A percentile compares a stretch with the other conserved stretches of the same genome.
These are phyloP conservation scores for Candida anglica DNA, from an alignment of 805 yeast species.

Conservation along the genomic window DNA sequence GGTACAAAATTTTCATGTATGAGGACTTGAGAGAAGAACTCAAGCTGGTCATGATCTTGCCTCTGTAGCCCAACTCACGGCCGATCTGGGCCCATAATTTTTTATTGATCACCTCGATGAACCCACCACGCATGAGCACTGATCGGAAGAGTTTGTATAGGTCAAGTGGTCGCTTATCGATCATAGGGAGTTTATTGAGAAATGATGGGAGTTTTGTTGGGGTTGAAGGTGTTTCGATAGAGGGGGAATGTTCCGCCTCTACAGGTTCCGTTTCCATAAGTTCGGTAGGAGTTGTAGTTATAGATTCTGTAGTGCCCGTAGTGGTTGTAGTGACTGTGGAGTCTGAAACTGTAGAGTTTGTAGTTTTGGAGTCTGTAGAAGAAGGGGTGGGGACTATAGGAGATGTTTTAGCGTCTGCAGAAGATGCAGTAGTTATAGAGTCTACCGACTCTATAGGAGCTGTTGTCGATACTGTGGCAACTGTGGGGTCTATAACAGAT, in stretches of 20 bases:
- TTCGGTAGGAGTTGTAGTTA: background rate
- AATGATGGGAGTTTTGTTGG: constrained; percentile 15
- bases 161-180: constrained; percentile 65
- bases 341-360: too few relatives aligned
- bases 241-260: background rate
- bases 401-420: too few relatives aligned
- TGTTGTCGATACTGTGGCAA: too few relatives aligned
- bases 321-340: too few relatives aligned
- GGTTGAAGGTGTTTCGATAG: constrained; percentile 1
- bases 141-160: constrained; percentile 53
- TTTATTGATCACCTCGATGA: constrained; percentile 52
- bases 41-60: constrained; percentile 66
- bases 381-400: too few relatives aligned
- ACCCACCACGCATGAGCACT: constrained; percentile 67
- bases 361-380: too few relatives aligned
- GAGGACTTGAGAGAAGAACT: constrained; percentile 64
- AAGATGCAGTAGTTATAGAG: too few relatives aligned
- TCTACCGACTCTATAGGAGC: too few relatives aligned
- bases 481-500: too few relatives aligned
- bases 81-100: constrained; percentile 84
- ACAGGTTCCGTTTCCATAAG: background rate
- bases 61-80: constrained; percentile 72
- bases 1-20: constrained; percentile 42
- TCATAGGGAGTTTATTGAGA: constrained; percentile 52
- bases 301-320: too few relatives aligned